phyloP scores from a whole-genome alignment of 2,329 filamentous ascomycete species.

The Huntiella bhutanensis region DNA sequence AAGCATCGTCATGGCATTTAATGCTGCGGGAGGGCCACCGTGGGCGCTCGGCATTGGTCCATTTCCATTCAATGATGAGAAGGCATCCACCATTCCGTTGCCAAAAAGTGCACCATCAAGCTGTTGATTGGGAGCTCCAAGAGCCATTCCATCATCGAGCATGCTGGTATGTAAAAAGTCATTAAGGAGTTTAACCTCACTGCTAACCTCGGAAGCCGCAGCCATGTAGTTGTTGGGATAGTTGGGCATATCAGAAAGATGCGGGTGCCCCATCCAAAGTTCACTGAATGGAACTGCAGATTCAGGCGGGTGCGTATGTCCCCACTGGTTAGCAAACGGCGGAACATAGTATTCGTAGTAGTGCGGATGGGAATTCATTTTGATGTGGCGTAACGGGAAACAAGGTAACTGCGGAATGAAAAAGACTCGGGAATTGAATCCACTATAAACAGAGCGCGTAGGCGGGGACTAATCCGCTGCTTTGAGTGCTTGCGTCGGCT shows the following conservation, averaged over 20 bases:
- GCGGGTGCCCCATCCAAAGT: conserved; percentile 52
- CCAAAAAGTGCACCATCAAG: no score
- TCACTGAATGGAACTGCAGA: conserved; percentile 4
- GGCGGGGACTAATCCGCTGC: no score
- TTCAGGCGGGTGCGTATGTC: background rate
- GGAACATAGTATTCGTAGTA: background rate
- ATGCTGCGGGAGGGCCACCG: background rate
- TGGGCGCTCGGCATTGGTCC: background rate
- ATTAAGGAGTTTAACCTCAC: conserved; percentile 91
- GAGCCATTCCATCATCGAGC: conserved; percentile 49
- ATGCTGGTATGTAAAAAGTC: conserved; percentile 88
- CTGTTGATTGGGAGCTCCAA: no score
- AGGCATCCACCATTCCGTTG: conserved; percentile 2
- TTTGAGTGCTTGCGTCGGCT: no score
- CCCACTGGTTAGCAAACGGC: background rate
- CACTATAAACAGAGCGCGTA: no score
- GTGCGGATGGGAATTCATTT: background rate
- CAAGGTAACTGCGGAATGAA: background rate
- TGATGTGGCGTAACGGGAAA: background rate
- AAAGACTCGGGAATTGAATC: background rate
- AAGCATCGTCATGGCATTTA: background rate
- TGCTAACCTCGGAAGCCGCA: conserved; percentile 61
- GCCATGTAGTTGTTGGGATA: conserved; percentile 94
- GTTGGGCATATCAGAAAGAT: conserved; percentile 85
- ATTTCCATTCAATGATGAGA: conserved; percentile 2